These are phyloP conservation scores for Knoxdaviesia proteae DNA, from an alignment of 2,329 filamentous ascomycete genomes.

Conservation along the genomic window DNA sequence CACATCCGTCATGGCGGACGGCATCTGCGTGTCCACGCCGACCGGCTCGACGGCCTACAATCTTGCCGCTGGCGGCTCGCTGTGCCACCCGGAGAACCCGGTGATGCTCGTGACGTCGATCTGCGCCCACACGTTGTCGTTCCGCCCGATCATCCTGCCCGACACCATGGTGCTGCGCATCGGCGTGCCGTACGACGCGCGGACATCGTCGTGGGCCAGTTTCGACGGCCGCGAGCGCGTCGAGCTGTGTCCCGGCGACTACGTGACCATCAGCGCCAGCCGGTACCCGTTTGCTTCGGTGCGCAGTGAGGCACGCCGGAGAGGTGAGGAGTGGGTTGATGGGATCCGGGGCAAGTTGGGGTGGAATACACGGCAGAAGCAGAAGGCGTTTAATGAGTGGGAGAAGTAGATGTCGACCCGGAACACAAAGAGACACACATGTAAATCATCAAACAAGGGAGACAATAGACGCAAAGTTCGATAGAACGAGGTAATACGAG, in stretches of 20 bases:
- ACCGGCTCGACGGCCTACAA: slow-evolving; percentile 94
- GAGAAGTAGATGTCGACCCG: slow-evolving; percentile 7
- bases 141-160: slow-evolving; percentile 87
- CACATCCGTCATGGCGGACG: slow-evolving; percentile 81
- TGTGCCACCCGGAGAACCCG: slow-evolving; percentile 91
- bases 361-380: slow-evolving; percentile 63
- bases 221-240: slow-evolving; percentile 84
- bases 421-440: too few species aligned
- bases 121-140: slow-evolving; percentile 84
- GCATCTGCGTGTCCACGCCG: slow-evolving; percentile 81
- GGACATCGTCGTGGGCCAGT: slow-evolving; percentile 86
- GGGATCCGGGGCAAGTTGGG: slow-evolving; percentile 61
- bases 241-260: slow-evolving; percentile 61
- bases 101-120: slow-evolving; percentile 90
- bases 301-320: slow-evolving; percentile 41
- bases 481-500: too few species aligned
- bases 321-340: slow-evolving; percentile 61
- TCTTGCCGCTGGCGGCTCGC: slow-evolving; percentile 78
- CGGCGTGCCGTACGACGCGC: slow-evolving; percentile 83
- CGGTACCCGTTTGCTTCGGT: slow-evolving; percentile 65
- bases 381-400: slow-evolving; percentile 40
- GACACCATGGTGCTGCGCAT: slow-evolving; percentile 87
- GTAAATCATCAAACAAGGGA: too few species aligned
- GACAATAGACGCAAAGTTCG: too few species aligned
- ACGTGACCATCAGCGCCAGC: slow-evolving; percentile 66